These are phyloP conservation scores for Trichocladium uniseriatum DNA, from an alignment of 495 filamentous ascomycete genomes.

Conservation along the genomic window DNA sequence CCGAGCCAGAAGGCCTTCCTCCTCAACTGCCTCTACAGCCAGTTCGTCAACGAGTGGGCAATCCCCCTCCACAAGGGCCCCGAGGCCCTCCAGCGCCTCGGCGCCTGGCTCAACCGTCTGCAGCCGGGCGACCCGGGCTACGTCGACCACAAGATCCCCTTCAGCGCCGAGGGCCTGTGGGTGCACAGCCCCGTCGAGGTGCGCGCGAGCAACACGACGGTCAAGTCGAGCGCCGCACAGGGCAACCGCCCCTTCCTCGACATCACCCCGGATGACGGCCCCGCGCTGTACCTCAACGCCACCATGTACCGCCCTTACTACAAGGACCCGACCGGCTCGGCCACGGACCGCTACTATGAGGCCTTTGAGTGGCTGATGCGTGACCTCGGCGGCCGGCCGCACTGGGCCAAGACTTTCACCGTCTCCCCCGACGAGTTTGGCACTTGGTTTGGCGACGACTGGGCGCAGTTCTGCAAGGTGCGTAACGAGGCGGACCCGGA, in stretches of 20 bases:
- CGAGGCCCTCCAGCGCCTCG: slow-evolving; percentile 74
- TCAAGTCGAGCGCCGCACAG: slow-evolving; percentile 24
- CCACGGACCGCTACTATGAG: slow-evolving; percentile 64
- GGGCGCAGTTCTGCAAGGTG: slow-evolving; percentile 57
- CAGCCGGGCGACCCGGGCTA: slow-evolving; percentile 41
- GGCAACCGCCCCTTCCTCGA: slow-evolving; percentile 68
- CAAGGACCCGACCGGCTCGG: slow-evolving; percentile 64
- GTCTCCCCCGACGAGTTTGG: slow-evolving; percentile 48
- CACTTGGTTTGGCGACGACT: slow-evolving; percentile 42
- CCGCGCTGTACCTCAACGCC: slow-evolving; percentile 90
- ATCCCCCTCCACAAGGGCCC: slow-evolving; percentile 82
- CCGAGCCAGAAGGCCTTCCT: slow-evolving; percentile 68
- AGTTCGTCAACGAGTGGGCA: slow-evolving; percentile 98
- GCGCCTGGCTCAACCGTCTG: slow-evolving; percentile 71
- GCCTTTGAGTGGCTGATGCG: slow-evolving; percentile 96
- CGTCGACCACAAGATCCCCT: slow-evolving; percentile 64
- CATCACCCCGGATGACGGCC: slow-evolving; percentile 49
- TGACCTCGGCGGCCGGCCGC: slow-evolving; percentile 77
- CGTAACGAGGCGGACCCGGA: slow-evolving; percentile 71
- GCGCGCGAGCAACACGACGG: slow-evolving; percentile 66
- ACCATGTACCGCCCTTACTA: slow-evolving; percentile 88
- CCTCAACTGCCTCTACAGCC: slow-evolving; percentile 94
- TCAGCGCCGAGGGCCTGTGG: slow-evolving; percentile 65
- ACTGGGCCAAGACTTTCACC: slow-evolving; percentile 96
- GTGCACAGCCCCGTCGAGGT: slow-evolving; percentile 94